These are phyloP conservation scores for Saturnispora serradocipensis DNA, from an alignment of 805 yeast genomes.

Conservation along the genomic window DNA sequence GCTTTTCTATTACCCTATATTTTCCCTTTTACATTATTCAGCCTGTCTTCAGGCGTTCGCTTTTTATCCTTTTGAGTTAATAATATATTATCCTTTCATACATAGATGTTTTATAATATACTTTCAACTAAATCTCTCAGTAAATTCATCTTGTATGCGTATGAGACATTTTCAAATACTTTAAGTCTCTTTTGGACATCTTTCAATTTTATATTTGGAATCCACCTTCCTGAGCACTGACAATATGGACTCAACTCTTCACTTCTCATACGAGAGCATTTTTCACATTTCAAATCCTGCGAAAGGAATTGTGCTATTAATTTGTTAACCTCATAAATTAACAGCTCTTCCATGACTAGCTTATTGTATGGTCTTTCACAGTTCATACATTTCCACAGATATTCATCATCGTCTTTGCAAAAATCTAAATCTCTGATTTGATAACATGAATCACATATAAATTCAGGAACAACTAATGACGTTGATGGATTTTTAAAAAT, in stretches of 20 bases:
- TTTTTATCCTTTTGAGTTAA: neutral
- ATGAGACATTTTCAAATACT: slow-evolving; percentile 51
- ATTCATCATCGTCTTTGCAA: slow-evolving; percentile 52
- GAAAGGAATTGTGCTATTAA: slow-evolving; percentile 50
- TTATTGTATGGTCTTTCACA: slow-evolving; percentile 61
- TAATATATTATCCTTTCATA: neutral
- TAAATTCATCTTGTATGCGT: slow-evolving; percentile 50
- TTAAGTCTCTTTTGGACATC: slow-evolving; percentile 37
- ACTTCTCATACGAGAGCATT: slow-evolving; percentile 60
- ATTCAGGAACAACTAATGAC: slow-evolving; percentile 53
- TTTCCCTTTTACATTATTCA: neutral
- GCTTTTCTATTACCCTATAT: neutral
- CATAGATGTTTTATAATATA: neutral
- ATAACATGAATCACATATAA: slow-evolving; percentile 75
- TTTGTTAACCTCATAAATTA: slow-evolving; percentile 56
- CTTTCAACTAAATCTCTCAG: slow-evolving; percentile 30
- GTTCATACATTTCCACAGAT: slow-evolving; percentile 53
- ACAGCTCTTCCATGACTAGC: slow-evolving; percentile 66
- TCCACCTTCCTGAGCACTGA: slow-evolving; percentile 84
- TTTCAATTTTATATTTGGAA: slow-evolving; percentile 39
- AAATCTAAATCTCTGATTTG: slow-evolving; percentile 69
- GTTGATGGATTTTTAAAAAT: slow-evolving; percentile 68
- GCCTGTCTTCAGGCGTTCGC: neutral
- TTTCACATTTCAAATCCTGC: slow-evolving; percentile 77
- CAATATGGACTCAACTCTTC: slow-evolving; percentile 69